Percentiles rank a stretch among this genome's conserved stretches.
phyloP scores from a whole-genome alignment of 2,329 filamentous ascomycete genomes.

The Fusarium xylarioides region DNA sequence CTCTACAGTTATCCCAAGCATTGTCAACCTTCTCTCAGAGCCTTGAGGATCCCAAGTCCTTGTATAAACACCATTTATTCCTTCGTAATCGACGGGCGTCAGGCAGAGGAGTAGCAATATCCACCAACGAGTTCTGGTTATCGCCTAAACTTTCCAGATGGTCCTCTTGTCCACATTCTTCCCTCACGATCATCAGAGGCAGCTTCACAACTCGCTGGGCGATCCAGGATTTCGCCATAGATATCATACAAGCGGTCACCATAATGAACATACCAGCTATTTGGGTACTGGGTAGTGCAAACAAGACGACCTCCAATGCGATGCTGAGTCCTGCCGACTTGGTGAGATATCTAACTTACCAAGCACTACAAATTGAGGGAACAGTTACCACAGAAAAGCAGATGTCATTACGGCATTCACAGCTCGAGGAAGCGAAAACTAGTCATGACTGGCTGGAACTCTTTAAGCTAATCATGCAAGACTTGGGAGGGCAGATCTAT shows the following conservation, averaged over 20 bases:
- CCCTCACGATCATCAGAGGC: neutral
- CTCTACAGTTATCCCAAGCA: neutral
- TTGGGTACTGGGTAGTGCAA: neutral
- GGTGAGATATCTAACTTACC: slow-evolving; percentile 7
- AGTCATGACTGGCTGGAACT: neutral
- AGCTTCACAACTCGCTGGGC: neutral
- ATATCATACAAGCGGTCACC: neutral
- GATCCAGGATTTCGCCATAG: neutral
- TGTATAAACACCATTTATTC: neutral
- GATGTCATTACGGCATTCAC: neutral
- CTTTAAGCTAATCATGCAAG: neutral
- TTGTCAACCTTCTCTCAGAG: neutral
- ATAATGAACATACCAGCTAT: neutral
- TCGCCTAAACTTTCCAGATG: neutral
- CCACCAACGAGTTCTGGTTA: slow-evolving; percentile 20
- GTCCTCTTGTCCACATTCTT: neutral
- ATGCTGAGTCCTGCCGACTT: neutral
- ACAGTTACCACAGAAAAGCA: neutral
- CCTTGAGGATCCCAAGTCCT: neutral
- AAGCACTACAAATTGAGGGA: neutral
- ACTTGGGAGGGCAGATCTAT: neutral
- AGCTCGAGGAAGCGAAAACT: neutral
- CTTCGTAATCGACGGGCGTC: neutral
- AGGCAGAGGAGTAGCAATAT: rapidly evolving
- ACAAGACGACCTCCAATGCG: neutral